A percentile compares a stretch with the other conserved stretches of the same genome.
Conservation (phyloP, 2,329 filamentous ascomycete genomes). For the Rosellinia necatrix region DNA sequence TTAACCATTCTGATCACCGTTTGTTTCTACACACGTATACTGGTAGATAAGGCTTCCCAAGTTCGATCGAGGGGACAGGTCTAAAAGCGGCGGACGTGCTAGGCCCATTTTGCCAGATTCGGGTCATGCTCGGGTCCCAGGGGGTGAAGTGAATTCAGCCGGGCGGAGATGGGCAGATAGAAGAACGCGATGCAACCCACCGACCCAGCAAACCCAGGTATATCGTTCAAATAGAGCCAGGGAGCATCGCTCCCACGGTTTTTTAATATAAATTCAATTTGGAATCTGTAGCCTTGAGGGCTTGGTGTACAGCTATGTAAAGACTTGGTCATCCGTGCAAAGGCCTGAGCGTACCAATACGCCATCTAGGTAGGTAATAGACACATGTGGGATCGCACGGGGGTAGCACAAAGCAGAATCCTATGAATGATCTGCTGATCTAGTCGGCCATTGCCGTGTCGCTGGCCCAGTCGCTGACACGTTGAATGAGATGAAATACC, state of each 20-base stretch:
- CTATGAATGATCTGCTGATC: no score
- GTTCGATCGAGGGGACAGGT: no score
- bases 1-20: no score
- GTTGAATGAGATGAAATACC: no score
- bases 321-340: constrained; percentile 13
- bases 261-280: constrained; percentile 16
- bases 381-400: no score
- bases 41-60: no score
- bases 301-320: constrained; percentile 13
- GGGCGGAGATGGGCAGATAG: not conserved
- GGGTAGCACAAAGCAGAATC: no score
- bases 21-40: no score
- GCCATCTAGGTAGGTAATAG: not conserved
- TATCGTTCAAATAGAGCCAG: no score
- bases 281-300: not conserved
- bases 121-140: not conserved
- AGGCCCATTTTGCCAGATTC: not conserved
- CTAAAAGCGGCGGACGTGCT: constrained; percentile 1
- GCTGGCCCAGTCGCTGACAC: no score
- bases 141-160: constrained; percentile 8
- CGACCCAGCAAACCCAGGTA: not conserved
- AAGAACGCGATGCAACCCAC: not conserved
- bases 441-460: no score
- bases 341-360: constrained; percentile 4
- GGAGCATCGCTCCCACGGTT: no score